Conservation (phyloP, 345 rosid species). For the Sonneratia caseolaris region DNA sequence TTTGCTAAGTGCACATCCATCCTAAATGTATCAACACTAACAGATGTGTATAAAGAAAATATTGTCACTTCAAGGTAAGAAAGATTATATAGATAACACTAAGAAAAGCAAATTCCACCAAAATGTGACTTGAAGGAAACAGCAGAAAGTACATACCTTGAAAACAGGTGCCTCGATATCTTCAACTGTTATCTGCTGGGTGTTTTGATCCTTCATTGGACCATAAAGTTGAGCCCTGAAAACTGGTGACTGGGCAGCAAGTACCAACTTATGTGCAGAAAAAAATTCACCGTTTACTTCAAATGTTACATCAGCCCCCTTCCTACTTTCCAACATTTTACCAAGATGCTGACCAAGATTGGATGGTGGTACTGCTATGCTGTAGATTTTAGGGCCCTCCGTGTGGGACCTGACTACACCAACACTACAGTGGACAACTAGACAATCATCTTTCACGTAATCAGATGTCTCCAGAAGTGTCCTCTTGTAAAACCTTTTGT, state of each 20-base stretch:
- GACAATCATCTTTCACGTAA: conserved; percentile 44
- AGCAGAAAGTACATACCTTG: conserved; percentile 22
- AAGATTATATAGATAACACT: not conserved
- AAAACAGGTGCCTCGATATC: conserved; percentile 45
- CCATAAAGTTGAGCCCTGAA: conserved; percentile 53
- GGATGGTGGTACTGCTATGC: conserved; percentile 35
- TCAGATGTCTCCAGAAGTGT: conserved; percentile 38
- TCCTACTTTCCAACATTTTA: conserved; percentile 34
- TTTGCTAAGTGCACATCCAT: not conserved
- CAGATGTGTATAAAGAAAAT: not conserved
- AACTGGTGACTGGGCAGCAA: conserved; percentile 52
- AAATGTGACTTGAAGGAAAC: not conserved
- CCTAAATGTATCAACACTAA: not conserved
- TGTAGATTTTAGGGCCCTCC: conserved; percentile 41
- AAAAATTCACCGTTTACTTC: conserved; percentile 44
- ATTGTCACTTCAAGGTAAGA: not conserved
- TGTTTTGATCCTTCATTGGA: conserved; percentile 52
- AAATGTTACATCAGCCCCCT: conserved; percentile 39
- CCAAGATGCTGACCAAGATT: conserved; percentile 40
- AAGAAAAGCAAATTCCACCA: not conserved
- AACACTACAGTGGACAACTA: conserved; percentile 41
- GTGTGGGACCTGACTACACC: conserved; percentile 55
- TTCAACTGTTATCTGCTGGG: conserved; percentile 35
- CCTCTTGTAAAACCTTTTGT: conserved; percentile 51
- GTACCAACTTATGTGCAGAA: conserved; percentile 45